Evolutionary conservation across 2,329 filamentous ascomycete species (phyloP).

Genomic region (Neonectria hederae): DNA sequence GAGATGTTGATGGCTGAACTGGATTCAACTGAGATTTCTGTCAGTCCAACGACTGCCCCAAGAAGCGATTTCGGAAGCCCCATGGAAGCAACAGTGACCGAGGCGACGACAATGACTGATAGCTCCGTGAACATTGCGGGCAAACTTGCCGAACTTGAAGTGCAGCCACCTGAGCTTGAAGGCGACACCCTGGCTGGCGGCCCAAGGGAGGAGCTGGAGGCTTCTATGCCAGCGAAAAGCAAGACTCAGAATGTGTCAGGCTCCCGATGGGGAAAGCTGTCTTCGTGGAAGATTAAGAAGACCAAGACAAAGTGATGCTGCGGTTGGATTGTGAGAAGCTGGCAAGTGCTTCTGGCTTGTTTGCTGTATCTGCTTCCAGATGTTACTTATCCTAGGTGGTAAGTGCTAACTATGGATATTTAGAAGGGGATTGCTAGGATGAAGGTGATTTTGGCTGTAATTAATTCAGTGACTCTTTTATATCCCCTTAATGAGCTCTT

Average conservation of each 20-base stretch:
- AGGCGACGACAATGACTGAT: background rate
- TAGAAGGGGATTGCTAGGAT: too few relatives aligned
- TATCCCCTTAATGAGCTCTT: too few relatives aligned
- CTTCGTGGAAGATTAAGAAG: conserved; percentile 39
- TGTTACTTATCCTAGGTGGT: too few relatives aligned
- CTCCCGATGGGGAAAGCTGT: conserved; percentile 33
- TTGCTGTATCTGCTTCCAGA: too few relatives aligned
- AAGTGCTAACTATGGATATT: too few relatives aligned
- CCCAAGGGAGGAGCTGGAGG: conserved; percentile 26
- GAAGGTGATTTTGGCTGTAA: too few relatives aligned
- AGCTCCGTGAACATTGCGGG: background rate
- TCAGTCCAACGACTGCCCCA: background rate
- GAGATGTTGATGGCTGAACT: conserved; percentile 24
- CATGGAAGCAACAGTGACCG: background rate
- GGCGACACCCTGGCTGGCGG: conserved; percentile 16
- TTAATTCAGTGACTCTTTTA: too few relatives aligned
- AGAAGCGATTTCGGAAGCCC: background rate
- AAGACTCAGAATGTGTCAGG: conserved; percentile 17
- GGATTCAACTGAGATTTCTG: conserved; percentile 21
- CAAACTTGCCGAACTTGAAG: conserved; percentile 25
- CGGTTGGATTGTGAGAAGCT: background rate
- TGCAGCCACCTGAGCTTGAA: conserved; percentile 33
- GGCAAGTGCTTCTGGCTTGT: too few relatives aligned
- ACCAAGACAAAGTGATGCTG: conserved; percentile 25
- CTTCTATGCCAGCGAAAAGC: background rate